phyloP scores from a whole-genome alignment of 352 stramenopile species.

The Globisporangium nodosum region DNA sequence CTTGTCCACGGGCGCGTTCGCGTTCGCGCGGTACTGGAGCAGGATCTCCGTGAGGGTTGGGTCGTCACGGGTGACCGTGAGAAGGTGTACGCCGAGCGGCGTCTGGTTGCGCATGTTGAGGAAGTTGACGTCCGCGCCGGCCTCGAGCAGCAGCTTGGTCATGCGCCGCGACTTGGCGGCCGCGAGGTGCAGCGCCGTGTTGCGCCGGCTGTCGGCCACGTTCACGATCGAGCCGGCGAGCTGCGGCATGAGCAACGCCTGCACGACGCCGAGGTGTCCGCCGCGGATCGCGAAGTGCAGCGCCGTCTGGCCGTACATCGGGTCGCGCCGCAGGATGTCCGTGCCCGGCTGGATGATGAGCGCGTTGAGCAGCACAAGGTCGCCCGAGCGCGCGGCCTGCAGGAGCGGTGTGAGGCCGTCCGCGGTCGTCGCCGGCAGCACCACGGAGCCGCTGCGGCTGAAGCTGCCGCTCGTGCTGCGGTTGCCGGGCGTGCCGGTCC shows the following conservation, averaged over 20 bases:
- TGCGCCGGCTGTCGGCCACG: conserved; percentile 56
- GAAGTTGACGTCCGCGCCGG: conserved; percentile 51
- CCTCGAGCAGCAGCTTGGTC: conserved; percentile 54
- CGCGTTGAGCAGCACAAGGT: conserved; percentile 63
- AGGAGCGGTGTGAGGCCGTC: conserved; percentile 71
- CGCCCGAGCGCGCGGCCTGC: conserved; percentile 47
- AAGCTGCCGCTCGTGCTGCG: conserved; percentile 25
- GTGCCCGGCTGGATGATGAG: conserved; percentile 66
- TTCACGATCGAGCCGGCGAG: conserved; percentile 63
- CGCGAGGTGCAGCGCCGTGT: conserved; percentile 55
- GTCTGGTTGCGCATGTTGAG: conserved; percentile 70
- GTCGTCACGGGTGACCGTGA: conserved; percentile 50
- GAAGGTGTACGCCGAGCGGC: conserved; percentile 55
- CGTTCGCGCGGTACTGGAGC: conserved; percentile 46
- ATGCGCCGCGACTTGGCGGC: conserved; percentile 60
- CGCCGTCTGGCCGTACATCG: conserved; percentile 59
- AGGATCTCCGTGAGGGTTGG: conserved; percentile 55
- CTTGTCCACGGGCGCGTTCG: conserved; percentile 53
- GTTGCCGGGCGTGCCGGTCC: not conserved
- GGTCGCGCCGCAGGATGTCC: conserved; percentile 60
- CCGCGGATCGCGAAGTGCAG: conserved; percentile 68
- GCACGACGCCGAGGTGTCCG: conserved; percentile 55
- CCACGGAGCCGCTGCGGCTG: conserved; percentile 2
- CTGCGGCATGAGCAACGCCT: conserved; percentile 62
- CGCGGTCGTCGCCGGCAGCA: conserved; percentile 10